Evolutionary conservation across 2,329 filamentous ascomycete species (phyloP), one percentile per base, ranked within the genome.

Genomic region (Neocatenulostroma microsporum): DNA sequence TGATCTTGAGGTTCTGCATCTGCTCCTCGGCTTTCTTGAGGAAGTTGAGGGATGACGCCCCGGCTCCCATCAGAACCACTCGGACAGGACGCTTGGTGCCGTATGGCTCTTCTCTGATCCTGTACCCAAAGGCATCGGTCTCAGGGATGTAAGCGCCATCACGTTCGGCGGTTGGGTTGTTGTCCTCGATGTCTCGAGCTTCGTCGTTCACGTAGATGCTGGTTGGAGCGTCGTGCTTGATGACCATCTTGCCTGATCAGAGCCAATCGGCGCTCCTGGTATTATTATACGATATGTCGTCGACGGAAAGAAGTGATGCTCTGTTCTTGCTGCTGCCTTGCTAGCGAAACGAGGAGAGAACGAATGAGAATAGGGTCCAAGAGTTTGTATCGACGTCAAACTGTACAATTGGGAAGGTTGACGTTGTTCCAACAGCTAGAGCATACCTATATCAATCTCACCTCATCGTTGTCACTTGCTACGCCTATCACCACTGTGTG

Each of bases 1-100:
- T 51, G 26, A 64, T 60, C 3, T 63, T 57, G 7, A 66, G 25
- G 27, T 63, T 55, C 20, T 57, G 44, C 58, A 65, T 60, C 20
- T 63, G 50, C 44, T 64, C 60, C 45, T 66, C 62, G 7, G 62
- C 58, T 37, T 63, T 61, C 37, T 67, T 65, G 38, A 64, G 54
- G 39, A 66, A 64, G 47, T 66, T 62, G 15, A 67, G 36, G 0
- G 61, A 56, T 1, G 61, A 64, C 2, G 63, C 62, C 11, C 63
- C 64, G 8, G 62, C 63, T 5, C 64, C 64, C 58, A 67, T 64
- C 4, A 65, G 44, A 11, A 67, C 55, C 20, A 66, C 56, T 21
- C 61, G 59, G 36, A 66, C 42, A 23, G 53, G 55, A 15, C 54
- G 53, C 38, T 61, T 66, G 7, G 61, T 64, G 8, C 63, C 62